phyloP scores from a whole-genome alignment of 495 filamentous ascomycete genomes.

The Amniculicola lignicola region DNA sequence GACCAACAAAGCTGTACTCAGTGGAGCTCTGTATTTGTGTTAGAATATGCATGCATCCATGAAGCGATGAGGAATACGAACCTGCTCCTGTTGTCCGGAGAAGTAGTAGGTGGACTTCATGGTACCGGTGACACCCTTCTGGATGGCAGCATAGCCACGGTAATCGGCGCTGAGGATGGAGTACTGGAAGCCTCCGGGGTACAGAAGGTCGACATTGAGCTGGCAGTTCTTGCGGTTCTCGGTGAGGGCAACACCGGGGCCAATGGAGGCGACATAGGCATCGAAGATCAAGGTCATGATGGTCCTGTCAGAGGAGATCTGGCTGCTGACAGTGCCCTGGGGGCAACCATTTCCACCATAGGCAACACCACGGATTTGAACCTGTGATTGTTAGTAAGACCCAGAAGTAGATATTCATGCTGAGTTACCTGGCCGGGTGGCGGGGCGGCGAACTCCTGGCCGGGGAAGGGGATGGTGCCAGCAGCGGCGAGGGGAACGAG shows the following conservation, averaged over 20 bases:
- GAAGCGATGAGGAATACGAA: not conserved
- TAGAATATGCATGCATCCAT: not conserved
- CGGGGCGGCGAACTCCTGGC: constrained; percentile 10
- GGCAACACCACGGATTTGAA: constrained; percentile 42
- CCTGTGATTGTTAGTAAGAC: constrained; percentile 10
- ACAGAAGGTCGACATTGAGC: constrained; percentile 50
- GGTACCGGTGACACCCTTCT: constrained; percentile 45
- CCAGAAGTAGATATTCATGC: not conserved
- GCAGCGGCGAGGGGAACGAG: constrained; percentile 25
- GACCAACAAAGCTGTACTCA: constrained; percentile 34
- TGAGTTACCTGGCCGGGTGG: constrained; percentile 12
- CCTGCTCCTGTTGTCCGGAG: constrained; percentile 43
- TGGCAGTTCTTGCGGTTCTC: constrained; percentile 52
- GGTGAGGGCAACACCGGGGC: constrained; percentile 40
- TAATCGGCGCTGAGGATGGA: constrained; percentile 52
- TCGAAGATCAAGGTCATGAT: constrained; percentile 51
- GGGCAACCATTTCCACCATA: constrained; percentile 57
- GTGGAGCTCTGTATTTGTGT: constrained; percentile 28
- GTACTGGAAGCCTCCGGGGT: constrained; percentile 53
- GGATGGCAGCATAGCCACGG: constrained; percentile 49
- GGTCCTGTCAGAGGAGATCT: constrained; percentile 52
- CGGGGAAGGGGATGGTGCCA: constrained; percentile 6
- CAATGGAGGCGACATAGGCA: constrained; percentile 48
- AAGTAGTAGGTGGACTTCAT: constrained; percentile 54
- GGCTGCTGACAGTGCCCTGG: constrained; percentile 49